Base-by-base conservation (phyloP, 805 yeast genomes). In the Candida odintsovae region DNA sequence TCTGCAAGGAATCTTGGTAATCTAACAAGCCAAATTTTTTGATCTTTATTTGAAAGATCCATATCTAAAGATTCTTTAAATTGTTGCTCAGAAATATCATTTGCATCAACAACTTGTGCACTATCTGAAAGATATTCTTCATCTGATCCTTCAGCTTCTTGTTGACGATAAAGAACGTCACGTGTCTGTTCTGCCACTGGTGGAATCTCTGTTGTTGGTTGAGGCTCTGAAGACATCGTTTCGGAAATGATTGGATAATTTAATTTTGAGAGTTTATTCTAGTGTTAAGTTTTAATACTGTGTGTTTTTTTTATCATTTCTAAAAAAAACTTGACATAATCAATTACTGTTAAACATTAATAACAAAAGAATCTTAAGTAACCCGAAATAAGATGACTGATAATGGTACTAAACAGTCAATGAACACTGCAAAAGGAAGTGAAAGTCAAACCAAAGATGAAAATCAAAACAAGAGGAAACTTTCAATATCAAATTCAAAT, bases 21-120 rank as follows among this genome's bases (percentile, higher is more conserved):
- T 56, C 94, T 79, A 21, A 94, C 96, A 20, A 94, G 71, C 99
- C 98, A 94, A 38, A 94, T 83, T 55, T 89, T 89, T 57, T 85
- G 83, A 41, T 68, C 72, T 15, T 83, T 78, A 26, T 72, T 69
- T 1, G 72, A 51, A 43, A 90, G 66, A 60, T 90, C 87, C 65
- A 94, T 71, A 63, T 94, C 95, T 26, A 90, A 44, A 7, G 73
- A 13, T 87, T 75, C 66, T 85, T 96, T 56, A 84, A 79, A 41
- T 59, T 63, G 50, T 59, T 63, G 33, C 21, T 64, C 66, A 33
- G 72, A 66, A 29, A 68, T 59, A 57, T 71, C 76, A 49, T 71
- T 71, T 51, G 74, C 71, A 51, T 71, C 76, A 38, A 71, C 65
- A 26, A 70, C 70, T 51, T 70, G 71, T 29, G 71, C 76, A 43